Percentiles rank a stretch among this genome's conserved stretches.
Conservation (phyloP, 2,329 filamentous ascomycete species). For the Colletotrichum incanum region DNA sequence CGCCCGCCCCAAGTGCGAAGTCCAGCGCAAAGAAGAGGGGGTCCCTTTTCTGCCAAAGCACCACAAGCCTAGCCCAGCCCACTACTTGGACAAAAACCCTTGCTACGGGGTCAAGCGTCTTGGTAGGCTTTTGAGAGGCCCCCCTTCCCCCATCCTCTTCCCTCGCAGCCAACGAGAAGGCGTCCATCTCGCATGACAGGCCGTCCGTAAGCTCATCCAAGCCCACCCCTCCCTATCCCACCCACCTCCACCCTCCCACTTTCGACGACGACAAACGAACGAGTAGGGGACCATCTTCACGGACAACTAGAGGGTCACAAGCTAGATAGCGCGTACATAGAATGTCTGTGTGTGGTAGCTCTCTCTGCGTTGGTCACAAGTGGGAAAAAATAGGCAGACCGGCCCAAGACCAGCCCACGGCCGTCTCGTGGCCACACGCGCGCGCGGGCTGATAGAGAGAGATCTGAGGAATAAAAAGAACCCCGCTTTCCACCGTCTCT, state of each 20-base stretch:
- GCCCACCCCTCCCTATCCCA: constrained; percentile 10
- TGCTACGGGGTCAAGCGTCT: constrained; percentile 1
- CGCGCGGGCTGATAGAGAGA: constrained; percentile 13
- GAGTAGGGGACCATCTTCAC: constrained; percentile 14
- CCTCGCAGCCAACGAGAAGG: constrained; percentile 39
- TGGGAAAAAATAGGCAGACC: constrained; percentile 1
- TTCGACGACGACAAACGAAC: neutral
- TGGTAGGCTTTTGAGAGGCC: neutral
- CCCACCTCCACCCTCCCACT: constrained; percentile 16
- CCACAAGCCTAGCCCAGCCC: constrained; percentile 22
- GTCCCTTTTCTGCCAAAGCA: constrained; percentile 12
- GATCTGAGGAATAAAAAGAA: constrained; percentile 19
- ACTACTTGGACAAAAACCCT: neutral
- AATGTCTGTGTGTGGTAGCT: constrained; percentile 7
- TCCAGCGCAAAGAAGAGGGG: constrained; percentile 19
- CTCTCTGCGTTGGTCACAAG: constrained; percentile 34
- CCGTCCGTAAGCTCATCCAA: constrained; percentile 37
- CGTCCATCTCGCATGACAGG: constrained; percentile 41
- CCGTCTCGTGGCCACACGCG: constrained; percentile 4
- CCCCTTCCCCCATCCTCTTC: constrained; percentile 2
- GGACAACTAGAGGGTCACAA: constrained; percentile 26
- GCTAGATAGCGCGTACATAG: neutral
- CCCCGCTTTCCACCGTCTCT: constrained; percentile 23
- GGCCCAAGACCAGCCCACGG: neutral
- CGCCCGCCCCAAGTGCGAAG: constrained; percentile 17